Conservation (phyloP, 306 rosid species). For the Begonia masoniana region DNA sequence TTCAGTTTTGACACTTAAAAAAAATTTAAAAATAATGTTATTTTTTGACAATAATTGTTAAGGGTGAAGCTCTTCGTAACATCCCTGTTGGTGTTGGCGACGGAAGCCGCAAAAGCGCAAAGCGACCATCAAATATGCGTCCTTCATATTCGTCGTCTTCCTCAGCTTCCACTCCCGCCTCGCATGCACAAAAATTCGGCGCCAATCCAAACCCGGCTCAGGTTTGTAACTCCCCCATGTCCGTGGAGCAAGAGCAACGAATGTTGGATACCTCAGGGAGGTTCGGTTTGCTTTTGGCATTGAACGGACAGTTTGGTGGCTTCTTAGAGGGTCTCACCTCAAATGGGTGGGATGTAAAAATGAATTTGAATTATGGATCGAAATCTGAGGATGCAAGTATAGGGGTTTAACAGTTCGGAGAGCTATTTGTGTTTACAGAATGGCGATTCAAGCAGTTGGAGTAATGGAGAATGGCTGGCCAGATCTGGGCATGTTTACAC, state of each 20-base stretch:
- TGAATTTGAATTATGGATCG: constrained; percentile 29
- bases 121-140: constrained; percentile 28
- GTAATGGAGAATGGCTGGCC: constrained; percentile 63
- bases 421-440: constrained; percentile 34
- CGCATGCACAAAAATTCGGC: too few species aligned
- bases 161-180: constrained; percentile 17
- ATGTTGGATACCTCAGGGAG: constrained; percentile 32
- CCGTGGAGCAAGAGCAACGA: constrained; percentile 18
- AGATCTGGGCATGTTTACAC: constrained; percentile 75
- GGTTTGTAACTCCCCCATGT: background rate
- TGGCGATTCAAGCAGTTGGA: constrained; percentile 66
- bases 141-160: constrained; percentile 28
- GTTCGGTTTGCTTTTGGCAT: constrained; percentile 55
- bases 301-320: constrained; percentile 42
- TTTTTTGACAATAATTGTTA: too few species aligned
- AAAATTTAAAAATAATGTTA: too few species aligned
- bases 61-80: constrained; percentile 85
- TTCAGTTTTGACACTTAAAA: too few species aligned
- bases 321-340: constrained; percentile 45
- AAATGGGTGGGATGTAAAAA: constrained; percentile 36
- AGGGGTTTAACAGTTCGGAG: too few species aligned
- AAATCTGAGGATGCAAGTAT: constrained; percentile 22
- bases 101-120: constrained; percentile 67
- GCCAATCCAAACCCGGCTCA: too few species aligned
- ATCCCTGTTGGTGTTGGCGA: constrained; percentile 91